Evolutionary conservation across 169 alveolate genomes (phyloP).

Genomic region (Blepharisma undulans): DNA sequence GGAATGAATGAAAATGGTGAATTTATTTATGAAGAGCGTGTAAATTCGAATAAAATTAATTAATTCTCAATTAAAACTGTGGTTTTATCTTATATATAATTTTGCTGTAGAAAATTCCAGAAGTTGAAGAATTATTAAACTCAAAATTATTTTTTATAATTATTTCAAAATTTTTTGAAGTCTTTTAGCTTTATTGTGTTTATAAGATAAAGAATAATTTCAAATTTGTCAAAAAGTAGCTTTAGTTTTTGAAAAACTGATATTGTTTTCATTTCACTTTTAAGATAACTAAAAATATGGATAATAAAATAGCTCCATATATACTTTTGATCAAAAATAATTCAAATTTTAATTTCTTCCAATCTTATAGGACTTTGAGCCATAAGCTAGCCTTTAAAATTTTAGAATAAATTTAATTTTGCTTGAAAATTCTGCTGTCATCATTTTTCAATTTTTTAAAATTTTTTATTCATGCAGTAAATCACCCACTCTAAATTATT

Average conservation of each 20-base stretch:
- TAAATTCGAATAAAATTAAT: not conserved
- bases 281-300: not conserved
- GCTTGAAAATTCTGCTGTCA: not conserved
- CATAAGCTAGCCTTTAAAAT: not conserved
- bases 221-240: too few relatives aligned
- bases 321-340: not conserved
- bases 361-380: not conserved
- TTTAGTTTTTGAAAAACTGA: not conserved
- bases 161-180: not conserved
- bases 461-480: not conserved
- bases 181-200: too few relatives aligned
- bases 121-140: too few relatives aligned
- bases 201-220: too few relatives aligned
- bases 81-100: too few relatives aligned
- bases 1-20: not conserved
- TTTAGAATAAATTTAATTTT: not conserved
- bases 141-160: not conserved
- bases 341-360: not conserved
- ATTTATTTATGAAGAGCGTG: not conserved
- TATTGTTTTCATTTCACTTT: not conserved
- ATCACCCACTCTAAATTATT: not conserved
- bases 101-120: too few relatives aligned
- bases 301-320: not conserved
- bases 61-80: not conserved
- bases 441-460: too few relatives aligned